Base-by-base conservation (phyloP, 116 monocot species). In the Cymodocea nodosa region DNA sequence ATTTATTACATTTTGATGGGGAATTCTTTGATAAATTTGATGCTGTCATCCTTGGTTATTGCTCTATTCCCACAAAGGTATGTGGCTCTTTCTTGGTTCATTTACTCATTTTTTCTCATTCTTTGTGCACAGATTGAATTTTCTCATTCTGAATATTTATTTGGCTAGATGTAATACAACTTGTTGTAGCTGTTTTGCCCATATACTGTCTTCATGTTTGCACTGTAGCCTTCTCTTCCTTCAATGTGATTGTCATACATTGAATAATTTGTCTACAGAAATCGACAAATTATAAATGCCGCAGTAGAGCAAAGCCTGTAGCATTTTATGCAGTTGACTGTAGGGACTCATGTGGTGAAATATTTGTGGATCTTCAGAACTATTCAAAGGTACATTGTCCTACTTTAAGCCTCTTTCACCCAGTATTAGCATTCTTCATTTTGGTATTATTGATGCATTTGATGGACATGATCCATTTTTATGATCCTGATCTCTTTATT, bases 11-110 rank as follows among this genome's bases (percentile, higher is more conserved):
- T 15, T 81, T 85, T 70, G 85, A 82, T 60, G 85, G 74, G 14
- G 85, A 87, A 55, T 85, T 91, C 72, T 82, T 87, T 71, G 88
- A 91, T 68, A 97, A 88, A 56, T 97, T 91, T 84, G 88, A 97
- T 76, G 80, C 73, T 72, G 76, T 97, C 49, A 78, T 97, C 64
- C 62, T 97, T 65, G 77, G 85, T 67, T 64, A 78, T 36, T 81
- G 65, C 70, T 77, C 91, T 62, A 65, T 78, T 60, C 57, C 78
- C 53, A 71, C 64, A 35, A 94, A 90, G 67, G 94, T 90, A 71
- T 52, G 17, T 35, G 11, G 50, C 64, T 51, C 23, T 63, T 30
- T 72, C 17, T 39, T 53, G 56, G 56, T 64, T 7, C 16, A 14
- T 52, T 35, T 16, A 56, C 6, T 2, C 18, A 39, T 4, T 24